A percentile compares a stretch with the other conserved stretches of the same genome.
These are phyloP conservation scores for Theobroma cacao DNA, from an alignment of 345 rosid genomes.

Conservation along the genomic window DNA sequence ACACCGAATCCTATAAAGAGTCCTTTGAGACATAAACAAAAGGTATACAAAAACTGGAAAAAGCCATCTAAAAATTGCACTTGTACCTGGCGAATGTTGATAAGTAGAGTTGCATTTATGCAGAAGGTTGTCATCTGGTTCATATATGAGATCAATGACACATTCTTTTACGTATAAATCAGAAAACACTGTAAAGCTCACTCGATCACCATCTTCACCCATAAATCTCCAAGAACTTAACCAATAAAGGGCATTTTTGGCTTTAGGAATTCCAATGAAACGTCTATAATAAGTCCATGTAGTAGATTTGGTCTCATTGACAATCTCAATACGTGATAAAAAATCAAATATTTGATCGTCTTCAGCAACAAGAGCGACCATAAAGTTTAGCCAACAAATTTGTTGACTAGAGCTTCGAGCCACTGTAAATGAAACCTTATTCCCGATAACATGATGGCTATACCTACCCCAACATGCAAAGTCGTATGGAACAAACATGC, in stretches of 20 bases:
- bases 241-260: slow-evolving; percentile 13
- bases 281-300: not conserved
- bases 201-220: slow-evolving; percentile 18
- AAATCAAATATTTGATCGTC: not conserved
- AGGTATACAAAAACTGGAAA: too few relatives aligned
- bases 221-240: slow-evolving; percentile 19
- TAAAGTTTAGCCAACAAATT: slow-evolving; percentile 4
- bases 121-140: not conserved
- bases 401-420: not conserved
- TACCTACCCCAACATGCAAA: too few relatives aligned
- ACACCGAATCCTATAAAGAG: too few relatives aligned
- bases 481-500: not conserved
- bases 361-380: not conserved
- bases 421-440: slow-evolving; percentile 3
- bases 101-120: too few relatives aligned
- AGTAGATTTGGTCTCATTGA: not conserved
- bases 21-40: too few relatives aligned
- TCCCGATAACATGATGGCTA: not conserved
- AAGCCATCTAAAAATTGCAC: too few relatives aligned
- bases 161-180: not conserved
- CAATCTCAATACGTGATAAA: not conserved
- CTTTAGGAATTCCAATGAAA: slow-evolving; percentile 2
- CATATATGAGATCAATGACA: slow-evolving; percentile 14
- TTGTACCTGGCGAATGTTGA: too few relatives aligned
- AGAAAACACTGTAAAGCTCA: slow-evolving; percentile 5